Conservation (phyloP, 2,329 filamentous ascomycete genomes). For the Aspergillus spinulosporus region DNA sequence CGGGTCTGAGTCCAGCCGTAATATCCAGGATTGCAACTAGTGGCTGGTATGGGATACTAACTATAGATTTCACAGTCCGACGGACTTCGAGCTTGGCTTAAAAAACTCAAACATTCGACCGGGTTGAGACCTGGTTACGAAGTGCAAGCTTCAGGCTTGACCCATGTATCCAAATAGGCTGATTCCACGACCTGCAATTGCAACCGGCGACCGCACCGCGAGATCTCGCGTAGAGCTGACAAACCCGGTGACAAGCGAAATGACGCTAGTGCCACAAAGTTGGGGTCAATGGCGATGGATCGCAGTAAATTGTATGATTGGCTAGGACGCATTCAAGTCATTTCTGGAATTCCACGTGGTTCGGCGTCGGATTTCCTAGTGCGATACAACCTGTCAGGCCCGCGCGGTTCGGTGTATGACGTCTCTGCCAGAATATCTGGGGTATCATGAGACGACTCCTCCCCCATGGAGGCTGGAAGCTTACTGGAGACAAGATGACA, state of each 20-base stretch:
- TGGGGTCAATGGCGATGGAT: conserved; percentile 19
- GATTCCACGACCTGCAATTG: not conserved
- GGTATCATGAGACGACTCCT: not conserved
- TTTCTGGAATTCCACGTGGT: conserved; percentile 26
- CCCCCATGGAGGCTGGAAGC: conserved; percentile 6
- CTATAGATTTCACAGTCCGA: no score
- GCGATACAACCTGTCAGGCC: conserved; percentile 6
- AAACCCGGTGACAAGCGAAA: conserved; percentile 4
- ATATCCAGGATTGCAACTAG: no score
- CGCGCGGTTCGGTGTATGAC: conserved; percentile 5
- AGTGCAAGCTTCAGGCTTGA: not conserved
- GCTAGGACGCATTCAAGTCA: conserved; percentile 14
- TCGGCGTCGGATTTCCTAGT: conserved; percentile 16
- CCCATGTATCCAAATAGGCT: not conserved
- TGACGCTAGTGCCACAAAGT: conserved; percentile 18
- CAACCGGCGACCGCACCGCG: not conserved
- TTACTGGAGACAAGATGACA: conserved; percentile 13
- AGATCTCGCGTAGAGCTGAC: not conserved
- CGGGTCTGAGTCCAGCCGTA: no score
- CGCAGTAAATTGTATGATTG: conserved; percentile 20
- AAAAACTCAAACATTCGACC: no score
- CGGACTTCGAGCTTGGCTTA: no score
- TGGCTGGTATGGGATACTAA: no score
- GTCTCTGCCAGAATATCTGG: conserved; percentile 1
- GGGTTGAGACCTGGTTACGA: not conserved